Conservation (phyloP, 2,329 filamentous ascomycete genomes). For the Lachnellula subtilissima region DNA sequence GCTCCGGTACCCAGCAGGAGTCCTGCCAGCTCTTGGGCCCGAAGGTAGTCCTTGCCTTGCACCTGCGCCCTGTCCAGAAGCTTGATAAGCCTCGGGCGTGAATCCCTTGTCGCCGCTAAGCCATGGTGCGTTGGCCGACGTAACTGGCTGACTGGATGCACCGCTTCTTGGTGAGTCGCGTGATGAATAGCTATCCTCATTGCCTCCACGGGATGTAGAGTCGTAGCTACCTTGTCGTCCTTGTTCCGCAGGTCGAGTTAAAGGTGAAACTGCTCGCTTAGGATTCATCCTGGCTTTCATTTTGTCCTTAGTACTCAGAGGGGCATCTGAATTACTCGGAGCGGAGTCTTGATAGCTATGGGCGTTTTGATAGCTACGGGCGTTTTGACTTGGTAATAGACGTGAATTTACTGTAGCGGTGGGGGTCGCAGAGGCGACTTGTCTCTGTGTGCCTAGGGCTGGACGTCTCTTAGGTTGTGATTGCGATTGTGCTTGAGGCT, state of each 20-base stretch:
- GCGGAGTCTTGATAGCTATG: constrained; percentile 17
- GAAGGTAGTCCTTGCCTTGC: not conserved
- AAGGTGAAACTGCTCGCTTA: too few species aligned
- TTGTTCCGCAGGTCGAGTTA: too few species aligned
- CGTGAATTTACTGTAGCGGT: constrained; percentile 28
- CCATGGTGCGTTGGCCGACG: not conserved
- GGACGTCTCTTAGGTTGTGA: not conserved
- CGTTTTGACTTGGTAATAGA: constrained; percentile 67
- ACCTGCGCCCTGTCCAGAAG: not conserved
- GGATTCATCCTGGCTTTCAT: too few species aligned
- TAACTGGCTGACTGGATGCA: not conserved
- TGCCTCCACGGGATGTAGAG: not conserved
- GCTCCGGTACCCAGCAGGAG: too few species aligned
- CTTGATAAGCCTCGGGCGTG: not conserved
- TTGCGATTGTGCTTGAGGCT: constrained; percentile 34
- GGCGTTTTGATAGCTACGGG: constrained; percentile 66
- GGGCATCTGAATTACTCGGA: too few species aligned
- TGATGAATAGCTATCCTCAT: not conserved
- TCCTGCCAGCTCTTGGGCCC: not conserved
- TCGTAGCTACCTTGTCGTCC: not conserved
- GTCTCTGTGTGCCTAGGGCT: not conserved
- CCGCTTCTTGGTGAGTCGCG: not conserved
- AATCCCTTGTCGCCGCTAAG: not conserved
- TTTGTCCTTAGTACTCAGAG: too few species aligned
- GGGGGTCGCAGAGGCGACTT: too few species aligned